Evolutionary conservation across 192 early-diverging fungal species (phyloP).

Genomic region (Backusella australiensis): DNA sequence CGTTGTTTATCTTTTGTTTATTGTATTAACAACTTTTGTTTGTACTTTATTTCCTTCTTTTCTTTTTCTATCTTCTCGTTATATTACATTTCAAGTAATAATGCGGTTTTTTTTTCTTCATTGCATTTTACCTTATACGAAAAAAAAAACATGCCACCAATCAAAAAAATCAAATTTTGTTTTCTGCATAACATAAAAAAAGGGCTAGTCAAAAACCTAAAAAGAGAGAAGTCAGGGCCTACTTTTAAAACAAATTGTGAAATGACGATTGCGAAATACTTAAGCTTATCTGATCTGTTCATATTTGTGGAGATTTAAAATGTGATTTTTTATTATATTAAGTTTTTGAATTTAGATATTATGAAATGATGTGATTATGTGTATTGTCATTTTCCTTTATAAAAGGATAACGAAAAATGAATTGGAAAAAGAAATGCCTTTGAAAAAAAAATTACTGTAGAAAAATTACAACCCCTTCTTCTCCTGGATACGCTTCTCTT

Average conservation of each 20-base stretch:
- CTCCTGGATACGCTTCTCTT: conserved; percentile 38
- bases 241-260: neutral
- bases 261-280: neutral
- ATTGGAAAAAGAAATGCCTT: neutral
- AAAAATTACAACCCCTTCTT: conserved; percentile 53
- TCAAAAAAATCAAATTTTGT: neutral
- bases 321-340: neutral
- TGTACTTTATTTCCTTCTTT: neutral
- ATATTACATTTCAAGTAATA: neutral
- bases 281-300: neutral
- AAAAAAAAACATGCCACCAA: neutral
- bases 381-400: neutral
- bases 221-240: neutral
- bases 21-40: neutral
- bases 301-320: neutral
- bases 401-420: neutral
- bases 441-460: neutral
- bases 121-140: neutral
- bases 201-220: neutral
- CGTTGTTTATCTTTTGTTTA: neutral
- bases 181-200: neutral
- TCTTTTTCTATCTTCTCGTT: neutral
- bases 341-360: neutral
- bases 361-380: neutral
- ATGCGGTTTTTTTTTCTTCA: neutral